phyloP scores from a whole-genome alignment of 768 basidiomycete species.

The Amylocystis lapponica region DNA sequence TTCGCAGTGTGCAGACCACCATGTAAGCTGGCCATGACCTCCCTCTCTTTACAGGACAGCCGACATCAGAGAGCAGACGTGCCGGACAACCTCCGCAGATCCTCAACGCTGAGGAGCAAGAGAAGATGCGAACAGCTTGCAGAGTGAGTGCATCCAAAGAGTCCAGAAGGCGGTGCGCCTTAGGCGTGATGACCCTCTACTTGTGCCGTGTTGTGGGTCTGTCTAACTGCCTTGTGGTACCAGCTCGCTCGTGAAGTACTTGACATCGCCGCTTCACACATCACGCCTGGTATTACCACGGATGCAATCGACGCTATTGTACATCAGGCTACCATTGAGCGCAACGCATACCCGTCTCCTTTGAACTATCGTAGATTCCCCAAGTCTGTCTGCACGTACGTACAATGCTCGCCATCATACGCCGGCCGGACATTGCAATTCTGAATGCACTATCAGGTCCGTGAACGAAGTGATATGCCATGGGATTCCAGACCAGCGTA shows the following conservation, averaged over 20 bases:
- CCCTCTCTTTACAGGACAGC: slow-evolving; percentile 41
- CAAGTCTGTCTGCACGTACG: slow-evolving; percentile 95
- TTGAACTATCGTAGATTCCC: slow-evolving; percentile 89
- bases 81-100: slow-evolving; percentile 60
- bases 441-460: slow-evolving; percentile 46
- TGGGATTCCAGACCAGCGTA: slow-evolving; percentile 87
- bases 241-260: slow-evolving; percentile 91
- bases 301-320: slow-evolving; percentile 93
- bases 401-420: slow-evolving; percentile 17
- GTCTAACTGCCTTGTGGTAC: slow-evolving; percentile 1
- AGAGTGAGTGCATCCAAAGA: slow-evolving; percentile 58
- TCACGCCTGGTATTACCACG: slow-evolving; percentile 91
- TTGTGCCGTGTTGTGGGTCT: background rate
- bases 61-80: slow-evolving; percentile 50
- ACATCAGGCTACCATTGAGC: slow-evolving; percentile 85
- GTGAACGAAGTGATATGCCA: slow-evolving; percentile 97
- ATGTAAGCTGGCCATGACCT: slow-evolving; percentile 20
- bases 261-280: slow-evolving; percentile 80
- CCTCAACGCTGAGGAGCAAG: slow-evolving; percentile 68
- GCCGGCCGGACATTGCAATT: slow-evolving; percentile 2
- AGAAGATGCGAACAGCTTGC: slow-evolving; percentile 85
- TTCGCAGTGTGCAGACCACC: slow-evolving; percentile 27
- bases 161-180: background rate
- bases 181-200: too few relatives aligned
- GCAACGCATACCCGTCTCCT: slow-evolving; percentile 91